These are phyloP conservation scores for Mortierella sp. DNA, from an alignment of 371 early-diverging fungal species.

Conservation along the genomic window DNA sequence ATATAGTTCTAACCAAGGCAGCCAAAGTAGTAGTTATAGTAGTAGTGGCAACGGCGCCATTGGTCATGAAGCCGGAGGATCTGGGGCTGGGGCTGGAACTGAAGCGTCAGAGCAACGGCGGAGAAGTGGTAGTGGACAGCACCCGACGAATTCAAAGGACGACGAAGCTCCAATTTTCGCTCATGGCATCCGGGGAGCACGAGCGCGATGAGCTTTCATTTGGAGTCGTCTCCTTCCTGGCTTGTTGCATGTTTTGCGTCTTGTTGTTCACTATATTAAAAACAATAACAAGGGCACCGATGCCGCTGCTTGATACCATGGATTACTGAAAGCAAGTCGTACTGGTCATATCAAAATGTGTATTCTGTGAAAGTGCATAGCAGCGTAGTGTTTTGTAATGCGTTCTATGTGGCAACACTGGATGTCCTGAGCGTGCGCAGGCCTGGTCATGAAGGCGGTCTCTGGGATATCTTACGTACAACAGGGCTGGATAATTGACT, in stretches of 20 bases:
- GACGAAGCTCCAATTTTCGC: conserved; percentile 39
- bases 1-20: conserved; percentile 21
- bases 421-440: too few relatives aligned
- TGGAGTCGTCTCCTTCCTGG: not conserved
- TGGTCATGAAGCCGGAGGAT: not conserved
- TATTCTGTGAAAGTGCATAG: too few relatives aligned
- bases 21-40: not conserved
- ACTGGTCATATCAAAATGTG: too few relatives aligned
- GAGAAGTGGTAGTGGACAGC: conserved; percentile 4
- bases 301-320: too few relatives aligned
- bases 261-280: not conserved
- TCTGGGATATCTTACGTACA: too few relatives aligned
- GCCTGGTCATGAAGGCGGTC: too few relatives aligned
- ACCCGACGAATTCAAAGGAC: conserved; percentile 17
- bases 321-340: too few relatives aligned
- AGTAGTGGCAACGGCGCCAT: not conserved
- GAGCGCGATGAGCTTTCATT: conserved; percentile 22
- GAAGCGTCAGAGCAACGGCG: conserved; percentile 6
- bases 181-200: conserved; percentile 36
- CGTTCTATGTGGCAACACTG: too few relatives aligned
- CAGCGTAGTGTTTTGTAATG: too few relatives aligned
- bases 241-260: not conserved
- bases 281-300: too few relatives aligned
- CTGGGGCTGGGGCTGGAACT: not conserved
- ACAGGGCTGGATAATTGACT: not conserved